These are phyloP conservation scores for Talaromyces sp. DNA, from an alignment of 2,329 filamentous ascomycete genomes.

Conservation along the genomic window DNA sequence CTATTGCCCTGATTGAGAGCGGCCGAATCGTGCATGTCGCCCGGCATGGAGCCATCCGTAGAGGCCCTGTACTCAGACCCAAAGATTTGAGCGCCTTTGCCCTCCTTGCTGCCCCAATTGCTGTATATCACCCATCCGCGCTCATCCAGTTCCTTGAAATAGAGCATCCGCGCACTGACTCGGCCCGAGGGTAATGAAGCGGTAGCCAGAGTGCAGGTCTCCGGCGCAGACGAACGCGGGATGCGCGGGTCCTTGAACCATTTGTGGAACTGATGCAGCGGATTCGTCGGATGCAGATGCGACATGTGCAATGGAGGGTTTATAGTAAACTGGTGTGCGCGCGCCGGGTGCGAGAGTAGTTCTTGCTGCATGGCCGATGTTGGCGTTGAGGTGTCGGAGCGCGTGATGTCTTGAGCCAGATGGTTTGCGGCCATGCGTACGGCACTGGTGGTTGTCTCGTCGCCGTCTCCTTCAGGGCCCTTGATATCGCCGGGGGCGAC, in stretches of 20 bases:
- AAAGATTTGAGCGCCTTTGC: slow-evolving; percentile 40
- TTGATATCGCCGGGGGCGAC: slow-evolving; percentile 42
- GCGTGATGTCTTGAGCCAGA: slow-evolving; percentile 13
- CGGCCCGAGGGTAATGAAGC: slow-evolving; percentile 77
- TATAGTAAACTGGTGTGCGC: slow-evolving; percentile 39
- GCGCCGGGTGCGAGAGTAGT: slow-evolving; percentile 33
- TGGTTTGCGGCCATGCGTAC: slow-evolving; percentile 4
- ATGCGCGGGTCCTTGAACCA: slow-evolving; percentile 78
- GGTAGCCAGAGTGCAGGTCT: slow-evolving; percentile 84
- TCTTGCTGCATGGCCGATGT: slow-evolving; percentile 28
- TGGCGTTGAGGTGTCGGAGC: slow-evolving; percentile 33
- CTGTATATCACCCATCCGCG: slow-evolving; percentile 85
- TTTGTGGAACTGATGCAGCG: slow-evolving; percentile 77
- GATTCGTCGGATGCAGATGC: slow-evolving; percentile 45
- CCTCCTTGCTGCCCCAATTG: slow-evolving; percentile 73
- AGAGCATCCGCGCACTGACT: slow-evolving; percentile 81
- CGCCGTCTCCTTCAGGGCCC: slow-evolving; percentile 14
- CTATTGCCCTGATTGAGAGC: slow-evolving; percentile 52
- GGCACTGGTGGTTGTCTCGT: neutral
- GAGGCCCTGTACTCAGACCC: slow-evolving; percentile 16
- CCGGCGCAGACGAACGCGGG: slow-evolving; percentile 65
- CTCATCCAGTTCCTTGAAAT: slow-evolving; percentile 88
- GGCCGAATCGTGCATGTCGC: slow-evolving; percentile 14
- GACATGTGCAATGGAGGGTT: slow-evolving; percentile 39
- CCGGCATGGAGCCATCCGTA: slow-evolving; percentile 7